These are phyloP conservation scores for Lichtheimia ornata DNA, from an alignment of 371 early-diverging fungal species.

Conservation along the genomic window DNA sequence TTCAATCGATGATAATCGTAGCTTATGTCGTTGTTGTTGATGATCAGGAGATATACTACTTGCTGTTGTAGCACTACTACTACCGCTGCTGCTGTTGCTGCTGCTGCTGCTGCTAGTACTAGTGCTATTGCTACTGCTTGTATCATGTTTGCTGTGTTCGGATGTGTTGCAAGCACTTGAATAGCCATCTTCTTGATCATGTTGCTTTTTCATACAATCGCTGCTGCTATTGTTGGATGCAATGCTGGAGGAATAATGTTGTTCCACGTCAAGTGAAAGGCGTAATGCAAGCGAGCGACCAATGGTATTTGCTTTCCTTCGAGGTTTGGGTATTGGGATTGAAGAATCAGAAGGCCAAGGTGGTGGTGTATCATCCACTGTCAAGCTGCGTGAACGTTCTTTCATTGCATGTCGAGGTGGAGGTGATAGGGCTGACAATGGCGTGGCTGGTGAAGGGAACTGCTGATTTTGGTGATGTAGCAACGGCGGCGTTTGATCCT, in stretches of 20 bases:
- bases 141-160: background rate
- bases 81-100: background rate
- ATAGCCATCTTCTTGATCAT: constrained; percentile 6
- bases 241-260: constrained; percentile 12
- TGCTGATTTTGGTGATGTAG: background rate
- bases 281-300: constrained; percentile 25
- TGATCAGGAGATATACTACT: too few relatives aligned
- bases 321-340: background rate
- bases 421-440: constrained; percentile 24
- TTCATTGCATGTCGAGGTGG: constrained; percentile 26
- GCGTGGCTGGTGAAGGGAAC: constrained; percentile 3
- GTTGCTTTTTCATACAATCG: constrained; percentile 10
- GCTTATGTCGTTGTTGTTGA: background rate
- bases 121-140: background rate
- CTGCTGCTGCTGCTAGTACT: background rate
- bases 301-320: constrained; percentile 8
- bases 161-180: background rate
- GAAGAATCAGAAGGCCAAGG: constrained; percentile 2
- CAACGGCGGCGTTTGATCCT: constrained; percentile 7
- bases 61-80: background rate
- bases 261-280: constrained; percentile 39
- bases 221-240: constrained; percentile 12
- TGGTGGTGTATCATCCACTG: constrained; percentile 6
- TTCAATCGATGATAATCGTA: constrained; percentile 12
- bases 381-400: constrained; percentile 15